Percentiles rank a stretch among this genome's conserved stretches.
Conservation (phyloP, 805 yeast species). For the Groenewaldozyma tartarivorans region DNA sequence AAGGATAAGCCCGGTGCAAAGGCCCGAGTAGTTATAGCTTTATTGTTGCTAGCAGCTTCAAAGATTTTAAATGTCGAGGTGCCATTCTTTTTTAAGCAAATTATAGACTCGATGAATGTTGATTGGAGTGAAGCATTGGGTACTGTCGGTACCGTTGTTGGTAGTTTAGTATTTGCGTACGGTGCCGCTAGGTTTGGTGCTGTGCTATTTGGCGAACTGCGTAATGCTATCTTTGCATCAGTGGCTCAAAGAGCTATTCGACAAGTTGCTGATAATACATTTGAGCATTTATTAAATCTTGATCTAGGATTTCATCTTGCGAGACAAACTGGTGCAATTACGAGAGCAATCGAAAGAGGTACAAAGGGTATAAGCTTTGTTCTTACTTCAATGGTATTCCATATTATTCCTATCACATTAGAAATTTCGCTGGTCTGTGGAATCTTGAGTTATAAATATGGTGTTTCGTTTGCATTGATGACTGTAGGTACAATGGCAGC, state of each 20-base stretch:
- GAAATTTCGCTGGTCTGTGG: slow-evolving; percentile 93
- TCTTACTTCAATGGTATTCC: slow-evolving; percentile 93
- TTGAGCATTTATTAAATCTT: slow-evolving; percentile 68
- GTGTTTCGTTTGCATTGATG: slow-evolving; percentile 78
- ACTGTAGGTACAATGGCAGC: slow-evolving; percentile 83
- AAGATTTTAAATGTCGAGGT: slow-evolving; percentile 90
- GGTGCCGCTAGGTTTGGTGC: slow-evolving; percentile 94
- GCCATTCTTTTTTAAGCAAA: slow-evolving; percentile 84
- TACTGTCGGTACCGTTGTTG: slow-evolving; percentile 53
- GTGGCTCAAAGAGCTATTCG: slow-evolving; percentile 94
- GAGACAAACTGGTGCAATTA: slow-evolving; percentile 91
- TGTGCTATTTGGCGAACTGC: slow-evolving; percentile 83
- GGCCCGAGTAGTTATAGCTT: slow-evolving; percentile 65
- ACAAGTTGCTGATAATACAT: slow-evolving; percentile 80
- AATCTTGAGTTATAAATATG: slow-evolving; percentile 86
- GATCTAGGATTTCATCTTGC: slow-evolving; percentile 86
- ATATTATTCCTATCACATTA: slow-evolving; percentile 83
- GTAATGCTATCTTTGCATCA: slow-evolving; percentile 91
- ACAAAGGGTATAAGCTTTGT: slow-evolving; percentile 95
- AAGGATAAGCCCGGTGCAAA: slow-evolving; percentile 32
- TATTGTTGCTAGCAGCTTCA: slow-evolving; percentile 64
- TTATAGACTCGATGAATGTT: slow-evolving; percentile 85
- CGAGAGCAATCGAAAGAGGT: slow-evolving; percentile 95
- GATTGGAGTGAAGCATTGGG: slow-evolving; percentile 72
- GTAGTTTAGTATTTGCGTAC: slow-evolving; percentile 67